Percentiles rank a stretch among this genome's conserved stretches.
phyloP scores from a whole-genome alignment of 306 rosid species.

The Albizia julibrissin region DNA sequence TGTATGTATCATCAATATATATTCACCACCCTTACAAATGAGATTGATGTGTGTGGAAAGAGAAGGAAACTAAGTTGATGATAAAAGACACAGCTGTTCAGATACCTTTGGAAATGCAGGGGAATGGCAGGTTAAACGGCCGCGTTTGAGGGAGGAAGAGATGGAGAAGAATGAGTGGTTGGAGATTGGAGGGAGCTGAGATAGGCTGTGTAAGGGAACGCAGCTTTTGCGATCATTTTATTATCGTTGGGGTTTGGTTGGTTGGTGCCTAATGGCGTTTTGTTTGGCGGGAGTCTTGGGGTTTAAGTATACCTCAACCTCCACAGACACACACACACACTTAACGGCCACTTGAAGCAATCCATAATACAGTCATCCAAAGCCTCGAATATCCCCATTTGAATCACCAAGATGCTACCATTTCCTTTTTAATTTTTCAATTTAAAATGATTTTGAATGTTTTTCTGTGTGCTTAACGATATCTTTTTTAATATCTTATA shows the following conservation, averaged over 20 bases:
- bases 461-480: background rate
- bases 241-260: conserved; percentile 40
- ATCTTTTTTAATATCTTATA: background rate
- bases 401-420: background rate
- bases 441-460: too few species aligned
- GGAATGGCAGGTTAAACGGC: background rate
- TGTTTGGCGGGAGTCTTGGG: conserved; percentile 23
- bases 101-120: background rate
- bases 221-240: conserved; percentile 45
- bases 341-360: conserved; percentile 53
- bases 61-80: background rate
- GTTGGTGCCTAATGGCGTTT: conserved; percentile 56
- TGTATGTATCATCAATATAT: background rate
- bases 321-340: background rate
- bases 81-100: background rate
- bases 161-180: background rate
- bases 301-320: conserved; percentile 35
- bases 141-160: background rate
- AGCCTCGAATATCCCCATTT: background rate
- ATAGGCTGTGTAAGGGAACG: conserved; percentile 37
- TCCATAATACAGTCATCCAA: background rate
- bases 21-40: background rate
- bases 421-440: too few species aligned
- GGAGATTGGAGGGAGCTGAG: background rate
- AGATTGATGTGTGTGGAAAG: background rate